These are phyloP conservation scores for Fusarium sp. DNA, from an alignment of 2,329 filamentous ascomycete species.

Conservation along the genomic window DNA sequence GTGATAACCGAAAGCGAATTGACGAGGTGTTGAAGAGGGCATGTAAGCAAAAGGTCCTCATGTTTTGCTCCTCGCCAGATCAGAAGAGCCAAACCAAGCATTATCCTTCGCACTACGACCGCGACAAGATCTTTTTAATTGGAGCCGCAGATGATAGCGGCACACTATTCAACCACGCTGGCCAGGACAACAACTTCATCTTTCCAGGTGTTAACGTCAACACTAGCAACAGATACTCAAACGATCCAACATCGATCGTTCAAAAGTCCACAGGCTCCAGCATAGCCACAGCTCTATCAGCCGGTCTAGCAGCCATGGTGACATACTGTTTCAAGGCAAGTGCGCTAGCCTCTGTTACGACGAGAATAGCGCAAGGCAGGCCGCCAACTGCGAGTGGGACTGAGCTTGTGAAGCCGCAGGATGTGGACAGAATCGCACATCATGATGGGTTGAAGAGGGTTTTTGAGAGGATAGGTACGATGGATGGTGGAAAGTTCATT, in stretches of 20 bases:
- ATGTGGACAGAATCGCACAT: too few relatives aligned
- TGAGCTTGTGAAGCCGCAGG: too few relatives aligned
- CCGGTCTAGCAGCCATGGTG: too few relatives aligned
- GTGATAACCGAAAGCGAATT: not conserved
- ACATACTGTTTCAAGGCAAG: too few relatives aligned
- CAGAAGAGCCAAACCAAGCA: not conserved
- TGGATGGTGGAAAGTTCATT: too few relatives aligned
- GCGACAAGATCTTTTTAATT: slow-evolving; percentile 11
- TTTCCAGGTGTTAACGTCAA: not conserved
- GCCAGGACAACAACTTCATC: not conserved
- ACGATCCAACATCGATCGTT: not conserved
- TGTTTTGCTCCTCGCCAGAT: slow-evolving; percentile 25
- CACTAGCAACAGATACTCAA: not conserved
- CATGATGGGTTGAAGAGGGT: too few relatives aligned
- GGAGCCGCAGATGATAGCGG: slow-evolving; percentile 19
- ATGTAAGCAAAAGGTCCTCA: slow-evolving; percentile 8
- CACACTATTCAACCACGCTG: not conserved
- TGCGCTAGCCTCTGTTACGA: too few relatives aligned
- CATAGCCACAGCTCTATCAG: too few relatives aligned
- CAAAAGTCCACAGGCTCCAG: too few relatives aligned
- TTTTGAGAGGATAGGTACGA: too few relatives aligned
- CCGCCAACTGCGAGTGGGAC: too few relatives aligned
- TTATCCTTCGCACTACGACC: slow-evolving; percentile 7
- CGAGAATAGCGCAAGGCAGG: too few relatives aligned
- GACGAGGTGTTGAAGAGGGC: slow-evolving; percentile 1